Conservation (phyloP, 1,284 basidiomycete genomes). For the Ganoderma resinaceum region DNA sequence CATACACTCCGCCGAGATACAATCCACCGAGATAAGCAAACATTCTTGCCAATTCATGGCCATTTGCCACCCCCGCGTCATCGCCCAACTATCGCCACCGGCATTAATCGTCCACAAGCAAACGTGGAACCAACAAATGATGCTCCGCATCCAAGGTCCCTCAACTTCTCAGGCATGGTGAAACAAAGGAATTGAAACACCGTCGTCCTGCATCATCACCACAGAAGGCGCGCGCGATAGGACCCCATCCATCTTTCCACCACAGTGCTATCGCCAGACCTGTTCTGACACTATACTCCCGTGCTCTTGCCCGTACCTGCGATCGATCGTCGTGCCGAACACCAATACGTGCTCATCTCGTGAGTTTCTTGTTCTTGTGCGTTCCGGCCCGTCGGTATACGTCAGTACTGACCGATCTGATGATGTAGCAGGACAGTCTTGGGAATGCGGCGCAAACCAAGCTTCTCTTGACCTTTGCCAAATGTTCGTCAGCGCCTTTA, state of each 20-base stretch:
- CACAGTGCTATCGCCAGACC: not conserved
- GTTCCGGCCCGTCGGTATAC: not conserved
- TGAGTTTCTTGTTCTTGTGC: not conserved
- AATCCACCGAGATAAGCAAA: not conserved
- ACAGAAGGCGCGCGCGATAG: not conserved
- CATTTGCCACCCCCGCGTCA: not conserved
- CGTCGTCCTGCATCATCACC: not conserved
- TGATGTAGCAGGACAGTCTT: constrained; percentile 1
- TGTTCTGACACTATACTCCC: not conserved
- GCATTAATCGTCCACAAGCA: not conserved
- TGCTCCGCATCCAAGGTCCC: not conserved
- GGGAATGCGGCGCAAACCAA: not conserved
- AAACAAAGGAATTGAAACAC: constrained; percentile 4
- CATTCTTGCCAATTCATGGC: not conserved
- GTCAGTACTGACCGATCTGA: not conserved
- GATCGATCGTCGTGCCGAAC: not conserved
- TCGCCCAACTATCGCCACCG: constrained; percentile 1
- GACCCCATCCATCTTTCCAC: not conserved
- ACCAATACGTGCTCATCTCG: not conserved
- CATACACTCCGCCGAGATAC: not conserved
- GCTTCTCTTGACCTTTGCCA: not conserved
- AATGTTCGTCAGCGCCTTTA: constrained; percentile 1
- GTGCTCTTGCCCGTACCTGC: not conserved
- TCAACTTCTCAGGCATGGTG: constrained; percentile 7
- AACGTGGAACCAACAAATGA: not conserved